Evolutionary conservation across 1,139 yeast species (phyloP), one percentile per base, ranked within the genome.

Genomic region (Debaryomyces robertsiae): DNA sequence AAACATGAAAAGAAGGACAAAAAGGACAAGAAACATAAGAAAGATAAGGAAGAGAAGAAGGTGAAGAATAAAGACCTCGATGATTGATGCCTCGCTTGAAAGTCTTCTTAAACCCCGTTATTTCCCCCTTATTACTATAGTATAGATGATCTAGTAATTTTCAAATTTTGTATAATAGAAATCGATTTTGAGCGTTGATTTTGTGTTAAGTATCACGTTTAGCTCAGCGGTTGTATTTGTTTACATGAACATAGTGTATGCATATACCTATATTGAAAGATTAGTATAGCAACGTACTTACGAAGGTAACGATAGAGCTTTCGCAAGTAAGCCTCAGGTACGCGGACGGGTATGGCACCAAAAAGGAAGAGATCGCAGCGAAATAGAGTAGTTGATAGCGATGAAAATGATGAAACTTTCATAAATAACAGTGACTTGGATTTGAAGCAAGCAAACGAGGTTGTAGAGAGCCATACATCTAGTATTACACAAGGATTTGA

Each of bases 361-460:
- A 59, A 47, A 39, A 54, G 55, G 45, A 58, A 53, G 52, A 57
- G 59, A 43, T 28, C 50, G 36, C 14, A 29, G 15, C 28, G 45
- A 31, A 30, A 47, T 31, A 33, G 37, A 10, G 32, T 41, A 4
- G 30, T 49, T 15, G 43, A 46, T 9, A 48, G 48, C n/a, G 51
- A 48, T 13, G 51, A 48, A 11, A 53, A 54, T 10, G 63, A 60
- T 7, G 53, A 52, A 4, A 60, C 73, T 0, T 72, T 72, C 41
- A 55, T 72, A 30, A 72, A 72, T 47, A 72, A 72, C 45, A 70
- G 76, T 46, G 77, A 72, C 45, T 64, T 62, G 36, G 46, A 11
- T 22, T 13, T 14, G 9, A 32, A 25, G 23, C 30, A 30, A 32
- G 51, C 44, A 30, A 42, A 43, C 15, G 35, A 41, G 1, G 37